Base-by-base conservation (phyloP, 139 green algal genomes). In the Penium margaritaceum region DNA sequence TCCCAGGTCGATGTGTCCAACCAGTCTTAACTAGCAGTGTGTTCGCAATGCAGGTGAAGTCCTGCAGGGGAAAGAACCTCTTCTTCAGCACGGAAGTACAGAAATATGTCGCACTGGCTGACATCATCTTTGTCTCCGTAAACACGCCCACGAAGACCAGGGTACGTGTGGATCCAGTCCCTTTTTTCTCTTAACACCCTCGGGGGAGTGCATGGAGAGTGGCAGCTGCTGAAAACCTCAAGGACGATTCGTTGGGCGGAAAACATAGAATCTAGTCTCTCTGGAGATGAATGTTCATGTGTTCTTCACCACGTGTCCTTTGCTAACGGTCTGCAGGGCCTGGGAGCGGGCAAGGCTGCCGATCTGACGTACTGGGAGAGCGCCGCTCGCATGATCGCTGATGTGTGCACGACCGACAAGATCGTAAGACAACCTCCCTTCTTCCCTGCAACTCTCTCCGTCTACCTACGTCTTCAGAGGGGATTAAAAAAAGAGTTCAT, bases 291-390 rank as follows among this genome's bases (percentile, higher is more conserved):
- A n/a, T n/a, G n/a, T n/a, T n/a, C n/a, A n/a, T n/a, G n/a, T n/a
- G n/a, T n/a, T n/a, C n/a, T n/a, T n/a, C n/a, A n/a, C n/a, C n/a
- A n/a, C n/a, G n/a, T n/a, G n/a, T n/a, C n/a, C n/a, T n/a, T n/a
- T n/a, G n/a, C n/a, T n/a, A n/a, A n/a, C n/a, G n/a, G n/a, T n/a
- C n/a, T 60, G 19, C 38, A 70, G 67, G 9, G 95, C 34, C 90
- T 99, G 38, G 95, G 95, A 19, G 95, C 92, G 5, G 95, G 95
- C 67, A 93, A 92, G 72, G 95, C 95, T 3, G 95, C 95, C 32
- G 94, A 99, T 81, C 84, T 99, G 43, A 97, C 92, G 5, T 99
- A 99, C 87, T 99, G 95, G 95, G 95, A 99, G 81, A 87, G 88
- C 14, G 95, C 95, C 1, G 95, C 95, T 4, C 88, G 73, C 24